Percentiles rank a stretch among this genome's conserved stretches.
phyloP scores from a whole-genome alignment of 345 rosid genomes.

The Acer yangbiense region DNA sequence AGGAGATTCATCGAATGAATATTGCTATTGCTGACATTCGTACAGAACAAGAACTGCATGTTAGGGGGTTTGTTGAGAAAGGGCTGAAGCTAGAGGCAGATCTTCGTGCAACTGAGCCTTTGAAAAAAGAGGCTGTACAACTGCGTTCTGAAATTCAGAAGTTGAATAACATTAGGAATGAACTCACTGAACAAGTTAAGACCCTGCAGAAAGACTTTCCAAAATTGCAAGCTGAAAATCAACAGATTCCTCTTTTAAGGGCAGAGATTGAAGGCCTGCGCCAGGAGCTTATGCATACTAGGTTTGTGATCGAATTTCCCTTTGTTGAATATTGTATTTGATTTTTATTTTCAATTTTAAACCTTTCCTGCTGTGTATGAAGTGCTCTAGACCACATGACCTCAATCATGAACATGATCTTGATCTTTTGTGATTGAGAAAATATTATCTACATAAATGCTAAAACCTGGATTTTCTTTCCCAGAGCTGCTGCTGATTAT shows the following conservation, averaged over 20 bases:
- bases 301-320: slow-evolving; percentile 45
- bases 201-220: slow-evolving; percentile 62
- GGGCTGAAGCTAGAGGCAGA: slow-evolving; percentile 86
- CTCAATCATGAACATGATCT: slow-evolving; percentile 7
- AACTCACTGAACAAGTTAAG: slow-evolving; percentile 71
- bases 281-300: slow-evolving; percentile 89
- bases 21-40: slow-evolving; percentile 62
- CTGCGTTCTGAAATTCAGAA: slow-evolving; percentile 76
- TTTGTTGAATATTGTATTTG: neutral
- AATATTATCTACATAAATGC: slow-evolving; percentile 13
- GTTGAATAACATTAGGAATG: slow-evolving; percentile 66
- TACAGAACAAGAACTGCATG: slow-evolving; percentile 63
- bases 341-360: neutral
- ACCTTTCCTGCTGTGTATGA: neutral
- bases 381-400: neutral
- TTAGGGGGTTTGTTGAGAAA: slow-evolving; percentile 78
- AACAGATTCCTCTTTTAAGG: slow-evolving; percentile 67
- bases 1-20: slow-evolving; percentile 86
- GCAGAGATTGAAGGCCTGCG: slow-evolving; percentile 71
- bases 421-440: neutral
- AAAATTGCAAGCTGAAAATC: slow-evolving; percentile 70
- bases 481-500: slow-evolving; percentile 76
- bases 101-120: slow-evolving; percentile 75
- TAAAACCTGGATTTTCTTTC: slow-evolving; percentile 15
- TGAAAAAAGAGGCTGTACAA: slow-evolving; percentile 72